Evolutionary conservation across 176 grass and related monocot genomes (phyloP).

Genomic region (Cenchrus fungigraminus): DNA sequence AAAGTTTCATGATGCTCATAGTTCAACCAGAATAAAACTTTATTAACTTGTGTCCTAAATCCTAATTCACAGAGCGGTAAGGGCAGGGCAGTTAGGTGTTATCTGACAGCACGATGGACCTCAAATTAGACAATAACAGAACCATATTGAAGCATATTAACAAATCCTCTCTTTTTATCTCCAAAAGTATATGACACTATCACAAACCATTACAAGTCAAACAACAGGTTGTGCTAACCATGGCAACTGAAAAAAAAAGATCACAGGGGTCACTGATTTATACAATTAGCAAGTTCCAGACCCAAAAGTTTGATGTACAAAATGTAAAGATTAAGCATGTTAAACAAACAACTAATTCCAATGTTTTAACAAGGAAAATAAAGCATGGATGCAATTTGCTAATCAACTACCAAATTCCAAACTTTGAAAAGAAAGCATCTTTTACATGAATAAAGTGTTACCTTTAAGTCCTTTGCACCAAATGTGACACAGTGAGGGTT

Average conservation of each 20-base stretch:
- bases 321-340: neutral
- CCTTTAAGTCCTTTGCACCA: constrained; percentile 63
- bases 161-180: neutral
- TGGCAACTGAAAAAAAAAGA: constrained; percentile 6
- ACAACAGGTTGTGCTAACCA: constrained; percentile 14
- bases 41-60: constrained; percentile 18
- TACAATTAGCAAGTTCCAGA: constrained; percentile 14
- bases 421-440: neutral
- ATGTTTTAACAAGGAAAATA: constrained; percentile 7
- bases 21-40: constrained; percentile 30
- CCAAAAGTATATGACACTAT: neutral
- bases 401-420: neutral
- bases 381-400: constrained; percentile 9
- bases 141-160: neutral
- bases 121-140: constrained; percentile 10
- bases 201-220: constrained; percentile 4
- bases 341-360: constrained; percentile 1
- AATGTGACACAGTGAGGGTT: constrained; percentile 96
- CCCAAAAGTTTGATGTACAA: constrained; percentile 7
- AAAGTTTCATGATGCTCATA: constrained; percentile 15
- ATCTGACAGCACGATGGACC: neutral
- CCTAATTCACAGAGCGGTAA: constrained; percentile 20
- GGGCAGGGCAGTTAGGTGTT: neutral
- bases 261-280: neutral
- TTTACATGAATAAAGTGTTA: constrained; percentile 31